These are phyloP conservation scores for Clavulina sp. DNA, from an alignment of 768 basidiomycete genomes.

Conservation along the genomic window DNA sequence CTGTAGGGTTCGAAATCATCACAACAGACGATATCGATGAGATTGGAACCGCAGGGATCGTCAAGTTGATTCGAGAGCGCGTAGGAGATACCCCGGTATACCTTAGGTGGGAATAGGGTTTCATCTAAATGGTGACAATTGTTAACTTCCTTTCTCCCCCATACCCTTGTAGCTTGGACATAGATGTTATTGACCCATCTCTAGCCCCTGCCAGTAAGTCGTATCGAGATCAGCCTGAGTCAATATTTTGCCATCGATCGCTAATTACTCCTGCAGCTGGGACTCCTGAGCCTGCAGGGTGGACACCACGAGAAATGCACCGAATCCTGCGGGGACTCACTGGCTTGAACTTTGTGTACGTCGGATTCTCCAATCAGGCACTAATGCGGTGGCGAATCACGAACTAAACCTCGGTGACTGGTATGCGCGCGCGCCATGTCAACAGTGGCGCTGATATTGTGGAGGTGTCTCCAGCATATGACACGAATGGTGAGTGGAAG, in stretches of 20 bases:
- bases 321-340: slow-evolving; percentile 62
- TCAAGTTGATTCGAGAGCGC: slow-evolving; percentile 48
- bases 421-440: background rate
- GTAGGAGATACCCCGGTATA: slow-evolving; percentile 65
- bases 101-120: slow-evolving; percentile 26
- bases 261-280: slow-evolving; percentile 38
- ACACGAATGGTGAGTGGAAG: slow-evolving; percentile 41
- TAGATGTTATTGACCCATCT: slow-evolving; percentile 69
- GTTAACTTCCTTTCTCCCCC: background rate
- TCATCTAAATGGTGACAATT: background rate
- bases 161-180: slow-evolving; percentile 40
- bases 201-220: too few species aligned
- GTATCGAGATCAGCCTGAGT: too few species aligned
- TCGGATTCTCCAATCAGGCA: background rate
- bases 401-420: background rate
- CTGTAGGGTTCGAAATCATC: slow-evolving; percentile 64
- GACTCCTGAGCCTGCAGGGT: slow-evolving; percentile 71
- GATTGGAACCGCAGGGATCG: slow-evolving; percentile 49
- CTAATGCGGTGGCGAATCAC: background rate
- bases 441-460: slow-evolving; percentile 52
- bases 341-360: slow-evolving; percentile 66
- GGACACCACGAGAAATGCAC: slow-evolving; percentile 70
- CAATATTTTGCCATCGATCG: background rate
- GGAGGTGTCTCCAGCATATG: slow-evolving; percentile 59
- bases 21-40: slow-evolving; percentile 74